Evolutionary conservation across 441 rosid species (phyloP), one percentile per base, ranked within the genome.

Genomic region (Euphorbia schlechtendalii): DNA sequence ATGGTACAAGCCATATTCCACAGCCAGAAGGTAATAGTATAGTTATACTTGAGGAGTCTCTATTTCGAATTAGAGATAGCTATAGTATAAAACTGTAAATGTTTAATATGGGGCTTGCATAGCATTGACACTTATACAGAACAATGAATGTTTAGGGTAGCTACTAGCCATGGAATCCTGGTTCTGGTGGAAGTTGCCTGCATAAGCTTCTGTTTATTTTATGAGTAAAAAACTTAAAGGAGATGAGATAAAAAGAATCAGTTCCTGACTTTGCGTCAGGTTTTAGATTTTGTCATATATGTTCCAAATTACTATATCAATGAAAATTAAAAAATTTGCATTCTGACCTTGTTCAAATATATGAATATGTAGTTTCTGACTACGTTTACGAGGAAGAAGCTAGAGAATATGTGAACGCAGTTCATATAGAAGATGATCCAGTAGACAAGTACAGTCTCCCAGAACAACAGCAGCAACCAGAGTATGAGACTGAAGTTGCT

Each of bases 21-120:
- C 95, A 91, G 71, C 87, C 84, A 21, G 92, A 81, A 81, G 96
- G 96, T 95, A 77, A 67, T 59, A 20, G 28, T 45, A 13, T 48
- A 20, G 40, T 30, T 45, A n/a, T 49, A 18, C 9, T 12, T 22
- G 20, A 13, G 22, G 41, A 56, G 60, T 28, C 41, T 8, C 38
- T 34, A 22, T 20, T 59, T 59, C 8, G 11, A 30, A 48, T 22
- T 5, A 18, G 67, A 56, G n/a, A 64, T 10, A 27, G 48, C 20
- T 59, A 28, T 46, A 46, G 20, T n/a, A n/a, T n/a, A n/a, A n/a
- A n/a, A n/a, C n/a, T 34, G 34, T n/a, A 34, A 2, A 30, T 49
- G 10, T 25, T 8, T 5, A 43, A 20, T 45, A 41, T 61, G 38
- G 4, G 32, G 40, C 27, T 25, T 60, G 22, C 13, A 10, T 41